phyloP scores from a whole-genome alignment of 2,329 filamentous ascomycete species.

The Emmonsiellopsis sp. region DNA sequence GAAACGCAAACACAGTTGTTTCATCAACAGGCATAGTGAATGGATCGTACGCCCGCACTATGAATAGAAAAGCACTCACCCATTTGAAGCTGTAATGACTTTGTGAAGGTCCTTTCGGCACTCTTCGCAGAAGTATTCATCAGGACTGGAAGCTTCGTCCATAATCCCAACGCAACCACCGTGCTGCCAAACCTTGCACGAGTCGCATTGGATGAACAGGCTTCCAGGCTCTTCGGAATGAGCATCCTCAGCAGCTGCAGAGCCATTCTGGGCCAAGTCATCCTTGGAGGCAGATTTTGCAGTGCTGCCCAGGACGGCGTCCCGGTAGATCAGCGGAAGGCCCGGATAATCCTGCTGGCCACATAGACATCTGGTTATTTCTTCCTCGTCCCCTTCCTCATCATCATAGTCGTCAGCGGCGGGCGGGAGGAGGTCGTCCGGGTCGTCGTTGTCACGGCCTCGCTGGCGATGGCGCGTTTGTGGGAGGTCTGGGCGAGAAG shows the following conservation, averaged over 20 bases:
- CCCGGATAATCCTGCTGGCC: slow-evolving; percentile 92
- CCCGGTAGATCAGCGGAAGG: slow-evolving; percentile 51
- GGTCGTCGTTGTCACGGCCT: slow-evolving; percentile 52
- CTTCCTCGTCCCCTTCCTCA: slow-evolving; percentile 71
- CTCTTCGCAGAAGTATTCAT: slow-evolving; percentile 96
- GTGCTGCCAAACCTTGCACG: slow-evolving; percentile 98
- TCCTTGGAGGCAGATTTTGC: slow-evolving; percentile 49
- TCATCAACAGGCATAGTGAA: background rate
- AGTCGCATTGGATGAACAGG: slow-evolving; percentile 95
- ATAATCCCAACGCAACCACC: slow-evolving; percentile 96
- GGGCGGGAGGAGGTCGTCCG: slow-evolving; percentile 40
- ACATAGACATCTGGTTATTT: slow-evolving; percentile 91
- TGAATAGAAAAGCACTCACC: slow-evolving; percentile 50
- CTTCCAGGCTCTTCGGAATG: slow-evolving; percentile 80
- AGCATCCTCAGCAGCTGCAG: slow-evolving; percentile 48
- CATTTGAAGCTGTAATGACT: slow-evolving; percentile 68
- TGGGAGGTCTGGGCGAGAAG: slow-evolving; percentile 50
- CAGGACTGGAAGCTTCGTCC: slow-evolving; percentile 83
- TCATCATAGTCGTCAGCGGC: slow-evolving; percentile 32
- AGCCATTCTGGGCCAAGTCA: slow-evolving; percentile 48
- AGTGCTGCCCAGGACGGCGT: slow-evolving; percentile 45
- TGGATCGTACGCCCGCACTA: background rate
- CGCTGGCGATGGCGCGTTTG: slow-evolving; percentile 65
- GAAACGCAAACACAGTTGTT: background rate
- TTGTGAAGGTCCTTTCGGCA: slow-evolving; percentile 88